phyloP scores from a whole-genome alignment of 129 eudicot species.

The Flaveria sonorensis region DNA sequence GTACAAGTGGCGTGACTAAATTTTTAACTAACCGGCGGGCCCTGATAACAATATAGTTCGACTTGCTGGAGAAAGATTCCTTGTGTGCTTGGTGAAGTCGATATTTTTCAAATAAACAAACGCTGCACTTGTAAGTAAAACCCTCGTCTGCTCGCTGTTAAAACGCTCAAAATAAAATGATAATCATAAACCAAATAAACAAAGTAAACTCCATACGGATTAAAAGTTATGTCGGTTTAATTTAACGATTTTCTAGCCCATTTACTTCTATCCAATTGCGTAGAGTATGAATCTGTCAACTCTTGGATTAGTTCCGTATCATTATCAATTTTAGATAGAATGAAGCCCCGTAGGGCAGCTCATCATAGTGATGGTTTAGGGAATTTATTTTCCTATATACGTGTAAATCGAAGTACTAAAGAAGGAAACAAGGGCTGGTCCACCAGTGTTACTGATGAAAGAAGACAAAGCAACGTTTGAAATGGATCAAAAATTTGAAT shows the following conservation, averaged over 20 bases:
- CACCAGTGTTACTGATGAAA: neutral
- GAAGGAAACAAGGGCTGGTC: slow-evolving; percentile 12
- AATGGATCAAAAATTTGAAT: slow-evolving; percentile 20
- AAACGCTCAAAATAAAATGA: neutral
- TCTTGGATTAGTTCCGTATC: neutral
- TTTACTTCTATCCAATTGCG: neutral
- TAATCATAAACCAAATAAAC: slow-evolving; percentile 8
- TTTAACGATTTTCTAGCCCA: neutral
- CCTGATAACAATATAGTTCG: slow-evolving; percentile 95
- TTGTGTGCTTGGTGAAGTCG: slow-evolving; percentile 76
- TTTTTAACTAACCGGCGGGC: slow-evolving; percentile 63
- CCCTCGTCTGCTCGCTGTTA: slow-evolving; percentile 84
- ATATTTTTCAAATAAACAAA: slow-evolving; percentile 72
- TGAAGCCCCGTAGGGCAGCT: too few species aligned
- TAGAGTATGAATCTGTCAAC: neutral
- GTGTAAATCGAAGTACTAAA: slow-evolving; percentile 16
- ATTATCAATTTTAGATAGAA: neutral
- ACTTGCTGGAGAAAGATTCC: slow-evolving; percentile 94
- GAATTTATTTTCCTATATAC: slow-evolving; percentile 2
- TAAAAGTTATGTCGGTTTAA: neutral
- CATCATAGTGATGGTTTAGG: too few species aligned
- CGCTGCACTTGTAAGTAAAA: slow-evolving; percentile 84
- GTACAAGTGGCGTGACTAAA: neutral
- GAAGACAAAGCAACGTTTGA: slow-evolving; percentile 17
- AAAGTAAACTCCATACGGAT: neutral